phyloP scores from a whole-genome alignment of 176 grass and related monocot species.

The Coix lacrymajobi region DNA sequence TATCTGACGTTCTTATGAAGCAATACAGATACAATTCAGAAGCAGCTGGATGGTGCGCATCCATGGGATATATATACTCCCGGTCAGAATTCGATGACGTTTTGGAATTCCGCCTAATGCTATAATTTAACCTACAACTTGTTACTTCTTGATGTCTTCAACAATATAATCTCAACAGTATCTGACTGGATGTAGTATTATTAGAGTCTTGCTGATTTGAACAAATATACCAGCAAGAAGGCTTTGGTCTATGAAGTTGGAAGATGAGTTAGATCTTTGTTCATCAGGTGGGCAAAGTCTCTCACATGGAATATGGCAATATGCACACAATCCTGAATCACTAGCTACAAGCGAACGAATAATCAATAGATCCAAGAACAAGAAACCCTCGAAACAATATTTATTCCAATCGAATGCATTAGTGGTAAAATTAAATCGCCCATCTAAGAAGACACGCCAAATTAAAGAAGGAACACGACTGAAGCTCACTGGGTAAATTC shows the following conservation, averaged over 20 bases:
- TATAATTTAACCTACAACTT: neutral
- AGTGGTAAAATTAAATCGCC: neutral
- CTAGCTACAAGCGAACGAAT: neutral
- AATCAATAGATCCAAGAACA: neutral
- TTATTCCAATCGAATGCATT: neutral
- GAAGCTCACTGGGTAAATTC: neutral
- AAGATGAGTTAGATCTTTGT: neutral
- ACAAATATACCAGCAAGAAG: neutral
- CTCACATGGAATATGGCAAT: constrained; percentile 5
- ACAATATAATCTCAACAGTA: neutral
- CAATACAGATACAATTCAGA: neutral
- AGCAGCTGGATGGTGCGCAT: neutral
- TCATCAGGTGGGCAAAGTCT: neutral
- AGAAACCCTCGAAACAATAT: neutral
- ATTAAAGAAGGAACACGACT: neutral
- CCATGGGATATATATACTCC: neutral
- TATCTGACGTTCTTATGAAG: neutral
- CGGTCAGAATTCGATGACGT: too few relatives aligned
- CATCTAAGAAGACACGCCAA: too few relatives aligned
- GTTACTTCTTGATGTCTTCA: neutral
- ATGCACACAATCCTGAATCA: neutral
- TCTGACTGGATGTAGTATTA: neutral
- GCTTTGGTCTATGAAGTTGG: neutral
- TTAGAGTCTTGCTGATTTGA: too few relatives aligned
- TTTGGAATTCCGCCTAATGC: too few relatives aligned